These are phyloP conservation scores for Linum tenue DNA, from an alignment of 345 rosid genomes.

Conservation along the genomic window DNA sequence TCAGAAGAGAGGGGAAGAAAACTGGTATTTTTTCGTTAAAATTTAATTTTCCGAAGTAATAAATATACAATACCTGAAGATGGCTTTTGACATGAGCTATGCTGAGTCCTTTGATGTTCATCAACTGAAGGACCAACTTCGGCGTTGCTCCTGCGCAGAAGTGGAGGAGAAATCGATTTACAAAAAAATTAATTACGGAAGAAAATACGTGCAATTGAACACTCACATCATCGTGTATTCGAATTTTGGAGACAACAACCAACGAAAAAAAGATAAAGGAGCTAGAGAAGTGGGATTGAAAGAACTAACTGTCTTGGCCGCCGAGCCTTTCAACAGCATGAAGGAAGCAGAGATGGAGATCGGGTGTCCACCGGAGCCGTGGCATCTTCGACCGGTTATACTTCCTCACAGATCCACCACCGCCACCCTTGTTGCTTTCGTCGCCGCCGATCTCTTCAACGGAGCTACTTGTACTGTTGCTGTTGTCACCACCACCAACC, in stretches of 20 bases:
- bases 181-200: not conserved
- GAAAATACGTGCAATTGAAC: not conserved
- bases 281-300: not conserved
- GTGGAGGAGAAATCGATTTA: not conserved
- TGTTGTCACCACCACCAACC: slow-evolving; percentile 12
- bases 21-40: too few relatives aligned
- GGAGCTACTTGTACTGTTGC: slow-evolving; percentile 40
- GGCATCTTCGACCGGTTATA: slow-evolving; percentile 75
- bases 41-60: not conserved
- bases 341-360: slow-evolving; percentile 69
- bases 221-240: too few relatives aligned
- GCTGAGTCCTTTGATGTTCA: slow-evolving; percentile 80
- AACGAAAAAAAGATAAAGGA: not conserved
- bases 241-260: not conserved
- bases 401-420: slow-evolving; percentile 52
- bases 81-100: slow-evolving; percentile 94
- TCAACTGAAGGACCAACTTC: slow-evolving; percentile 66
- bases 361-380: slow-evolving; percentile 68
- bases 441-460: slow-evolving; percentile 31
- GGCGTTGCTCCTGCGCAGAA: slow-evolving; percentile 66
- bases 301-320: slow-evolving; percentile 54
- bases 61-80: slow-evolving; percentile 54
- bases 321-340: slow-evolving; percentile 73
- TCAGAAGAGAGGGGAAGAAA: not conserved
- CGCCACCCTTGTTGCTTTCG: slow-evolving; percentile 13